phyloP scores from a whole-genome alignment of 78 protist species.

The Guillardia theta region DNA sequence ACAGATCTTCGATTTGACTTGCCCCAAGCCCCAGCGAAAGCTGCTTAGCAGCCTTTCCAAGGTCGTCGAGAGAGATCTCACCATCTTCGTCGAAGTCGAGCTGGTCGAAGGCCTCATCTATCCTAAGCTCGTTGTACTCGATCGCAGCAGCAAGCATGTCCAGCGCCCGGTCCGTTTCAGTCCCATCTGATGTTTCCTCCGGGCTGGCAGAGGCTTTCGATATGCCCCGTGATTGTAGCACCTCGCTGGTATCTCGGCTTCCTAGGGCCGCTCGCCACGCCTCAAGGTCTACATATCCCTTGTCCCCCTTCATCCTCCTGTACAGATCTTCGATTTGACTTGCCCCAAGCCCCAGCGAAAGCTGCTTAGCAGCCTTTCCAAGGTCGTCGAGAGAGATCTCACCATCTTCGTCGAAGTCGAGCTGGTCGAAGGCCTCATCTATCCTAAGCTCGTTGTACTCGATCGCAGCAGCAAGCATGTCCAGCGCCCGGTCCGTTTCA shows the following conservation, averaged over 20 bases:
- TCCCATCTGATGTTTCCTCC: no score
- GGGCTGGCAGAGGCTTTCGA: no score
- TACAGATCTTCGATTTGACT: background rate
- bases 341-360: background rate
- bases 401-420: background rate
- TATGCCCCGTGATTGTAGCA: background rate
- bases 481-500: no score
- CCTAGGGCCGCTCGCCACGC: no score
- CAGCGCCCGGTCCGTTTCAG: no score
- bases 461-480: no score
- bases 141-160: no score
- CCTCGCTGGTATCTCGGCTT: no score
- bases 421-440: background rate
- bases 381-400: background rate
- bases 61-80: background rate
- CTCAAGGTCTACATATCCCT: background rate
- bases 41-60: background rate
- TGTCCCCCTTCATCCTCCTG: background rate
- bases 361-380: background rate
- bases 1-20: background rate
- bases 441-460: background rate
- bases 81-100: background rate
- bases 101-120: background rate
- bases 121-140: background rate
- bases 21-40: background rate